Evolutionary conservation across 306 rosid species (phyloP), one percentile per base, ranked within the genome.

Genomic region (Quercus parvula): DNA sequence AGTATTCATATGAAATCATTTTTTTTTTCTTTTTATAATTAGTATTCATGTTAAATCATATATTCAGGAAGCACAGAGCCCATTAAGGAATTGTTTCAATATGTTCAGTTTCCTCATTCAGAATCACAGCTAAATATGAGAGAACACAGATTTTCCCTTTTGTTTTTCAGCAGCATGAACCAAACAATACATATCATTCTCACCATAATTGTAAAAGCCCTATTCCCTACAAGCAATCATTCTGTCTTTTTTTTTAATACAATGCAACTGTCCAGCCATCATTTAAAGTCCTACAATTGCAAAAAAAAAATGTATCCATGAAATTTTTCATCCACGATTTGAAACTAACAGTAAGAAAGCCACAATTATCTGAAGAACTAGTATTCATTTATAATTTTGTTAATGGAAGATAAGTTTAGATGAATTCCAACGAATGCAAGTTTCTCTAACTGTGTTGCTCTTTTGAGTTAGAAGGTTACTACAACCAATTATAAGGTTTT

Each of bases 141-240:
- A 77, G 44, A 41, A 4, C 14, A 55, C 22, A 67, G 71, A 67
- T 13, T 41, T 41, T 17, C 2, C 33, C 24, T 27, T 57, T 25
- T 56, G 4, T 33, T 33, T 35, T 79, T 49, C 73, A 70, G 52
- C 82, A 19, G 66, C 46, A 70, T 56, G 58, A 78, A 71, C 25
- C 54, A 19, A 27, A 22, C 46, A 12, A n/a, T 15, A 51, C 11
- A 38, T 59, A 35, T 41, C 46, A 69, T 30, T 56, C 38, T 20
- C 24, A 17, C 17, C 56, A 12, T 2, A 61, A 24, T 49, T 35
- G 19, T 1, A 20, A 70, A 25, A 41, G 33, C 20, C 33, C 17
- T 28, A 10, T 33, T 22, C n/a, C n/a, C 20, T 28, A 24, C 22
- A 66, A 55, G 55, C 56, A 35, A 56, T 57, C 49, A 5, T 56